phyloP scores from a whole-genome alignment of 208 protist species.

The Trypanosoma lewisi region DNA sequence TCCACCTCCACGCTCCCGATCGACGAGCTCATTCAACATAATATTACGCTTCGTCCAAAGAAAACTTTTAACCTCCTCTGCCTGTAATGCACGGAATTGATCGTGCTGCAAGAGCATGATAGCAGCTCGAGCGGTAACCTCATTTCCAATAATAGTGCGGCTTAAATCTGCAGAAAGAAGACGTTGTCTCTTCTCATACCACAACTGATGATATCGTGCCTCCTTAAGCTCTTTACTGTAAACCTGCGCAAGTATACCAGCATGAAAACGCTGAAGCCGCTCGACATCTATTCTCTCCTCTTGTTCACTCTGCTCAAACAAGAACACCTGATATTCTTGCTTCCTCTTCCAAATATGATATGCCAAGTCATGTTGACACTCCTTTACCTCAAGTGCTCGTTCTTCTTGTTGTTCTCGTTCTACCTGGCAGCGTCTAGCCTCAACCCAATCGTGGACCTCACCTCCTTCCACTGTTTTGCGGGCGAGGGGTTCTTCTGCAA shows the following conservation, averaged over 20 bases:
- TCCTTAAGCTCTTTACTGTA: constrained; percentile 27
- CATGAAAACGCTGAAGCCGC: constrained; percentile 33
- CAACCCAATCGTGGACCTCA: constrained; percentile 36
- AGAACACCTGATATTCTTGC: constrained; percentile 30
- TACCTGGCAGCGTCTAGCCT: constrained; percentile 21
- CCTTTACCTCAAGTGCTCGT: not conserved
- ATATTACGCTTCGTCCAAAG: constrained; percentile 22
- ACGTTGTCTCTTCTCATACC: constrained; percentile 29
- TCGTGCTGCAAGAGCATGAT: constrained; percentile 39
- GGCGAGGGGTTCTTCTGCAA: constrained; percentile 25
- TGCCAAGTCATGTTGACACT: constrained; percentile 8
- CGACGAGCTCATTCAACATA: constrained; percentile 18
- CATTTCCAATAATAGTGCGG: constrained; percentile 20
- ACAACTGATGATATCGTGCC: constrained; percentile 31
- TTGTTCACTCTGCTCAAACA: constrained; percentile 34
- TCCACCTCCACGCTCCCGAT: constrained; percentile 7
- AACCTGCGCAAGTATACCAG: constrained; percentile 22
- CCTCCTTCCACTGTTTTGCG: constrained; percentile 23
- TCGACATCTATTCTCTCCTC: constrained; percentile 45
- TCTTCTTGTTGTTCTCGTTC: constrained; percentile 25
- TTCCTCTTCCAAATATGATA: constrained; percentile 20
- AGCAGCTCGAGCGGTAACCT: constrained; percentile 24
- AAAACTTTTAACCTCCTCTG: constrained; percentile 30
- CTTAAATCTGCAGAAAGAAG: constrained; percentile 20
- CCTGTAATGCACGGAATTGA: constrained; percentile 25